Evolutionary conservation across 2,329 filamentous ascomycete genomes (phyloP), one percentile per base, ranked within the genome.

Genomic region (Ilyonectria destructans): DNA sequence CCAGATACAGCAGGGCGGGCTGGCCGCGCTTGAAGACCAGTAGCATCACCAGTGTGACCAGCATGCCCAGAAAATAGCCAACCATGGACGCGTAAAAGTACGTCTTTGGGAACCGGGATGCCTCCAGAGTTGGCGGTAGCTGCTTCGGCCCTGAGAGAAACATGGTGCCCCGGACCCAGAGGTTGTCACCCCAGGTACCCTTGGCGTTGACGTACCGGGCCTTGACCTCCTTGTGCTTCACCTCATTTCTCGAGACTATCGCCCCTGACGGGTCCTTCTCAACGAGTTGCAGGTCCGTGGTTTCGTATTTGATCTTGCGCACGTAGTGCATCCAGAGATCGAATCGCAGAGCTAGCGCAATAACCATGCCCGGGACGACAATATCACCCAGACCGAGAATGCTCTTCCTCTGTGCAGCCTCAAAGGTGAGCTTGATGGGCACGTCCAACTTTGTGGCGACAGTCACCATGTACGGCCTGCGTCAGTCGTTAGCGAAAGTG

Each of bases 381-480:
- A 99, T 93, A 77, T 99, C 96, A n/a, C 96, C 96, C 0, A 98
- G 87, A 0, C 96, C 96, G 8, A 99, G 90, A 88, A 98, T 97
- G 60, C 93, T 89, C 31, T 85, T 83, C 26, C 91, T 90, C n/a
- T 88, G 87, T 2, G 93, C 91, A 2, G 85, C 83, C 23, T 85
- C 80, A 70, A 97, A 97, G 6, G 96, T 87, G 8, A 99, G 88
- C 79, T 98, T 98, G 80, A 98, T 96, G 0, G 96, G 96, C 0
- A 96, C 93, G 73, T 99, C 96, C 29, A 99, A 85, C 46, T 92
- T 92, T 8, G 92, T 97, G 13, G 96, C 96, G 9, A 99, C 93
- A 0, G 92, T 93, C 7, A 95, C 86, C 93, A 96, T 96, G 78
- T 93, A 91, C 0, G 93, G 93, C 0, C 90, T 92, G 65, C 1